Base-by-base conservation (phyloP, 306 rosid genomes). In the Psophocarpus tetragonolobus region DNA sequence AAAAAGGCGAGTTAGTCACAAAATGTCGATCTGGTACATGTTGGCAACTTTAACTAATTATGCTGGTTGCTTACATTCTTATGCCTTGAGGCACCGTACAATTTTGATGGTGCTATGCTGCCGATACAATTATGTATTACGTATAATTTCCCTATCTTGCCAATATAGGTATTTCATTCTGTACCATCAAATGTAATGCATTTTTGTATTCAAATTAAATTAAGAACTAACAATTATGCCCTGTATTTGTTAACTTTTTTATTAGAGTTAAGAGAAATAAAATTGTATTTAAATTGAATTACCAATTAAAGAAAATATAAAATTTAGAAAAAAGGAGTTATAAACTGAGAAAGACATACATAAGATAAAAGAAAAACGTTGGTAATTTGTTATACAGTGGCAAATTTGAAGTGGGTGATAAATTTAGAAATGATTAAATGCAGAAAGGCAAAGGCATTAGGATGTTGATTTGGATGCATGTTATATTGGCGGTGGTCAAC, bases 391-490 rank as follows among this genome's bases (percentile, higher is more conserved):
- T 32, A 48, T 14, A 48, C 6, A 48, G 1, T 48, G 58, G 8
- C 2, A 20, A 53, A 53, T 53, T 53, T 8, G 4, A 21, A 32
- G 41, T 33, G 24, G 13, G 4, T 64, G 23, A 13, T 50, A 17
- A 38, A 15, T 10, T 30, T 56, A 45, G 48, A 8, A 24, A 39
- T 36, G 64, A 50, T 47, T 66, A 30, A 73, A 48, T 48, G 26
- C 3, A 6, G 7, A 73, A 39, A 42, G 33, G 57, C n/a, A 73
- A 39, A 42, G 33, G 57, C n/a, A 29, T 58, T 35, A 61, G 78
- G 74, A 39, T 38, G 51, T 61, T 76, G 68, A 75, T 81, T 69
- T 75, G 13, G 42, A 69, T 60, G 73, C 61, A 58, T 81, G 77
- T 68, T 67, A 20, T 45, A 39, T 21, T 70, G 35, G 33, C 50